Conservation (phyloP, 2,329 filamentous ascomycete genomes). For the Truncatella angustata region DNA sequence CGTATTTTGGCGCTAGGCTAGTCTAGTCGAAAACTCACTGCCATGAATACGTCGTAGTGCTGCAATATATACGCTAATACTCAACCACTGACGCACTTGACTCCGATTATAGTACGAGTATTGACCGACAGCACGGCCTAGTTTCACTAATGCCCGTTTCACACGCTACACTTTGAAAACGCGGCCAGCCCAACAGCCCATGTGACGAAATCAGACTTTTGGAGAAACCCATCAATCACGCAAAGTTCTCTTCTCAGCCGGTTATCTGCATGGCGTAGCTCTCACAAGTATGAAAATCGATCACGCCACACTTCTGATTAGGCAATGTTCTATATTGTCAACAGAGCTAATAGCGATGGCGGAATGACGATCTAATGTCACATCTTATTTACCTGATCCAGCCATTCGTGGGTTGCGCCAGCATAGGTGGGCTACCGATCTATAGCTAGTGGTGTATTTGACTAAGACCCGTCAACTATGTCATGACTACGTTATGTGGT, state of each 20-base stretch:
- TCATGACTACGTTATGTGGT: not conserved
- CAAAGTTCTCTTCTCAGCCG: not conserved
- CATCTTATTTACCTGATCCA: not conserved
- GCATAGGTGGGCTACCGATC: not conserved
- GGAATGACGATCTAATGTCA: slow-evolving; percentile 4
- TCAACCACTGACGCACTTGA: slow-evolving; percentile 5
- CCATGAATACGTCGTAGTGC: not conserved
- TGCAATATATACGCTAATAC: not conserved
- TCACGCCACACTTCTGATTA: not conserved
- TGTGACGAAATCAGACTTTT: slow-evolving; percentile 3
- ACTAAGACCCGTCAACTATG: not conserved
- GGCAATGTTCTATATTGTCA: not conserved
- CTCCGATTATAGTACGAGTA: not conserved
- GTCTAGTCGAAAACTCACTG: not conserved
- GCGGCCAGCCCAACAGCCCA: no score
- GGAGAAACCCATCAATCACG: not conserved
- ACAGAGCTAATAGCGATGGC: not conserved
- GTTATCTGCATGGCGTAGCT: not conserved
- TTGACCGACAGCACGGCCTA: not conserved
- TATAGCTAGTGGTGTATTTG: not conserved
- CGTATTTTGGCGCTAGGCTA: no score
- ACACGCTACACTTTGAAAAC: not conserved
- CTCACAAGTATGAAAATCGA: not conserved
- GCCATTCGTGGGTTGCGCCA: not conserved
- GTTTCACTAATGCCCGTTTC: not conserved